A percentile compares a stretch with the other conserved stretches of the same genome.
These are phyloP conservation scores for Fusarium sp. DNA, from an alignment of 2,329 filamentous ascomycete species.

Conservation along the genomic window DNA sequence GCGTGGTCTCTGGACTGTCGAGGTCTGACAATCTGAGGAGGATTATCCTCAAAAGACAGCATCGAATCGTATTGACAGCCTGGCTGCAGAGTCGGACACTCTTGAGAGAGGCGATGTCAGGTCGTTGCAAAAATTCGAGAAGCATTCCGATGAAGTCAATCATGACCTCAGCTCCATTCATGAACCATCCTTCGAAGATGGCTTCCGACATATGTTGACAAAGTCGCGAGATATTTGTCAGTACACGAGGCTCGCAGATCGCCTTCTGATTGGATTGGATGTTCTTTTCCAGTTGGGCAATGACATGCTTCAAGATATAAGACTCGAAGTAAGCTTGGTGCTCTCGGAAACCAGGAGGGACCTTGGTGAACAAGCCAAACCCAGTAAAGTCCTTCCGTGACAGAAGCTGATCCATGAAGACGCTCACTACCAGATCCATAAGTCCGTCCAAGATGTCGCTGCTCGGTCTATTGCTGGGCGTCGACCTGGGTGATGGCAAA, in stretches of 20 bases:
- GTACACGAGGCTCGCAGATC: conserved; percentile 81
- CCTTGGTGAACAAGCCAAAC: conserved; percentile 85
- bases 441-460: conserved; percentile 80
- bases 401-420: conserved; percentile 89
- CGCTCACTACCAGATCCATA: conserved; percentile 78
- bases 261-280: conserved; percentile 78
- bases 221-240: conserved; percentile 88
- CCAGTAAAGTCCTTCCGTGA: conserved; percentile 90
- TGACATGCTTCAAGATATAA: conserved; percentile 80
- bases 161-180: conserved; percentile 84
- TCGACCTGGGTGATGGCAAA: conserved; percentile 55
- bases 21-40: conserved; percentile 86
- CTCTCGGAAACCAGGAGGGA: conserved; percentile 91
- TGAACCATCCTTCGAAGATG: conserved; percentile 96
- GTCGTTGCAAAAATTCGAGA: conserved; percentile 87
- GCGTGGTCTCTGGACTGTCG: conserved; percentile 70
- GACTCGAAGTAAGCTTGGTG: conserved; percentile 97
- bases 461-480: conserved; percentile 64
- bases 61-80: conserved; percentile 79
- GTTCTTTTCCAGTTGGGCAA: conserved; percentile 75
- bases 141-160: conserved; percentile 88
- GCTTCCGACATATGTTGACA: conserved; percentile 85
- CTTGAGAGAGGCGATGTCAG: conserved; percentile 83
- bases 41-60: conserved; percentile 81
- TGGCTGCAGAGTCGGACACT: conserved; percentile 91